Base-by-base conservation (phyloP, 768 basidiomycete species). In the Tulasnella sp. region DNA sequence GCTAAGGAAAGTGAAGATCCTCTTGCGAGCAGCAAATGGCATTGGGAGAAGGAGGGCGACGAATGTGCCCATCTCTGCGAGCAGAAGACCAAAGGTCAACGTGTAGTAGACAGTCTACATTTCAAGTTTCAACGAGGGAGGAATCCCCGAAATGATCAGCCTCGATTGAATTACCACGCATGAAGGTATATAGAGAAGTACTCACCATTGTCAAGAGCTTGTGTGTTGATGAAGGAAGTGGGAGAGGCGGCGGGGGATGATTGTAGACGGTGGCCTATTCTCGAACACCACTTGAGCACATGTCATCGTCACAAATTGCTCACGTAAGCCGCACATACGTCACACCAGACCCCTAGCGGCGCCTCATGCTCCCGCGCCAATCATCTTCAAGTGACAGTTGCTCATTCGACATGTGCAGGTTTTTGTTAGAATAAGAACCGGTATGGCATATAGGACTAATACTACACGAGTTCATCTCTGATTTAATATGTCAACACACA, bases 11-110 rank as follows among this genome's bases (percentile, higher is more conserved):
- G 16, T 42, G 64, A 75, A 79, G 62, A 72, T 79, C 78, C 76
- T 80, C 75, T 80, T 80, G 67, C 80, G 87, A 75, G 93, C 75
- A 6, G 82, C 79, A 80, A 92, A 90, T 1, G 94, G 94, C n/a
- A 96, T 83, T 2, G 94, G 94, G 9, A 88, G 83, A 69, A 95
- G 91, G 74, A 97, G 86, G 75, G 91, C 47, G 76, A 89, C 91
- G 83, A 95, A 95, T 44, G 92, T 91, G 73, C 80, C 83, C 91
- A 94, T 93, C 86, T 89, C 36, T 12, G 19, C 42, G 59, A 67
- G 32, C 16, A 69, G 34, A 17, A 69, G 47, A 17, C 40, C 68
- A 34, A 69, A 69, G 0, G 68, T 69, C 22, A 69, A 47, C 14
- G 68, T 69, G 29, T 69, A 69, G 41, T 69, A 69, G 22, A 69